Base-by-base conservation (phyloP, 345 rosid species). In the Hypericum androsaemum region DNA sequence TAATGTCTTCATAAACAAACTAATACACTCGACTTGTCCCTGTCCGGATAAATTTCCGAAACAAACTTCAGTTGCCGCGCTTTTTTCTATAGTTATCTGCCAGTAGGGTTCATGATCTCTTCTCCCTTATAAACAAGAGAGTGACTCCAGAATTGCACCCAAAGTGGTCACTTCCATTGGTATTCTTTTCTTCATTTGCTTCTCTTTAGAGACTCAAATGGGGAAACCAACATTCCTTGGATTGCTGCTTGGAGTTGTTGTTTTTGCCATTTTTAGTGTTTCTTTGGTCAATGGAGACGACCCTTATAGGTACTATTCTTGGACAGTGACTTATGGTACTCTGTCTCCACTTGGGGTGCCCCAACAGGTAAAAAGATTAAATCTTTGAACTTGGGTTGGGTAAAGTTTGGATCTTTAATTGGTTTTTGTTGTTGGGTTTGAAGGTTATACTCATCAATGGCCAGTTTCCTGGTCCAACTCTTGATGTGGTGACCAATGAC, bases 371-470 rank as follows among this genome's bases (percentile, higher is more conserved):
- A 7, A 39, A 54, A 39, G 46, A 13, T n/a, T 47, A 14, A 35
- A 7, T 35, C 39, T 7, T 57, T 46, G 12, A 5, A 8, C 47
- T 56, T 50, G 28, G 32, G 32, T 22, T 22, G 32, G 32, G 32
- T 22, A 22, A 22, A 22, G 32, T 22, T 22, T 22, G 32, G 32
- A 22, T 22, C 32, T 22, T 22, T 22, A 22, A 1, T 22, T 4
- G 1, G 1, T 22, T 22, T 22, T 4, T 22, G 32, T 1, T 22
- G 32, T 22, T 22, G 32, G 32, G 32, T 22, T 58, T 53, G 56
- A 51, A 92, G 98, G 98, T 83, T 46, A 87, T 92, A 28, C 95
- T 92, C 49, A 84, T 92, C 80, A 92, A 92, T 73, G 92, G 87
- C 48, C 96, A 92, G 63, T 87, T 92, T 58, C 96, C 98, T 68